Evolutionary conservation across 2,329 filamentous ascomycete species (phyloP).

Genomic region (Phaeosphaeriaceae sp.): DNA sequence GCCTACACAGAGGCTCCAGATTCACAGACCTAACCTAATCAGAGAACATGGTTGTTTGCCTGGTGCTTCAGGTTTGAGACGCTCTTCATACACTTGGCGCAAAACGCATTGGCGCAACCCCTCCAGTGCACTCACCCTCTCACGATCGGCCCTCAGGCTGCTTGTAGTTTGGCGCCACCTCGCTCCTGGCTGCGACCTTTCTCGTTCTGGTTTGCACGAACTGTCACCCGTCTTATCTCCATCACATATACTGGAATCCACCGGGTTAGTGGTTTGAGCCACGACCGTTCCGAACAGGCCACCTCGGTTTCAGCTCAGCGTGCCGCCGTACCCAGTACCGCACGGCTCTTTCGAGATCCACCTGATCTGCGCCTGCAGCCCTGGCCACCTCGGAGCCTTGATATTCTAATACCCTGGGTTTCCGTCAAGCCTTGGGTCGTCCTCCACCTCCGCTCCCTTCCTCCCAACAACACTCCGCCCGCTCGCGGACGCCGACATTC

Average conservation of each 20-base stretch:
- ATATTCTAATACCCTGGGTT: conserved; percentile 45
- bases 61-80: conserved; percentile 51
- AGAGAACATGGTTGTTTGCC: conserved; percentile 45
- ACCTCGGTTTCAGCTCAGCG: conserved; percentile 47
- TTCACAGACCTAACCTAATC: conserved; percentile 21
- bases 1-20: conserved; percentile 24
- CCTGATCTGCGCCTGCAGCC: conserved; percentile 40
- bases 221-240: conserved; percentile 38
- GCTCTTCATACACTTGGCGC: conserved; percentile 45
- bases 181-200: conserved; percentile 27
- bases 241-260: conserved; percentile 38
- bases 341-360: conserved; percentile 39
- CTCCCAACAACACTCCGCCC: conserved; percentile 34
- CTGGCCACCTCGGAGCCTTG: conserved; percentile 30
- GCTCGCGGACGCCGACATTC: conserved; percentile 46
- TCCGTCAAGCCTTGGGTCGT: conserved; percentile 39
- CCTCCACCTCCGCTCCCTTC: conserved; percentile 40
- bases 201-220: conserved; percentile 29
- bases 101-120: conserved; percentile 37
- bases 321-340: conserved; percentile 38
- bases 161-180: conserved; percentile 32
- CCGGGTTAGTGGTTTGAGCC: conserved; percentile 45
- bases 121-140: conserved; percentile 25
- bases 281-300: conserved; percentile 37
- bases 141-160: conserved; percentile 21